phyloP scores from a whole-genome alignment of 495 filamentous ascomycete genomes.

The Talaromyces proteolyticus region DNA sequence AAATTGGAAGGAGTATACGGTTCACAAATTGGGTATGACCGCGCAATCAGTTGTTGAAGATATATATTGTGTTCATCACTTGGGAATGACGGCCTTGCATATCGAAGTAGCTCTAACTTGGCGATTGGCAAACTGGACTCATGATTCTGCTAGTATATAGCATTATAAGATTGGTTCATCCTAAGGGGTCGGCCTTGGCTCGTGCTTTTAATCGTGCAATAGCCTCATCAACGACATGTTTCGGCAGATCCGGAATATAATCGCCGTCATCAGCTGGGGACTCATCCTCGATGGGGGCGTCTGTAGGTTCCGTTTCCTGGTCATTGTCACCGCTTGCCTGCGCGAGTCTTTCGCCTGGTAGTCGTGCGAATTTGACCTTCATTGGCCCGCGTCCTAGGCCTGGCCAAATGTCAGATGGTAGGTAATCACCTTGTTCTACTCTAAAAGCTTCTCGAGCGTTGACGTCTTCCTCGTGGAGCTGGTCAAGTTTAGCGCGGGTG shows the following conservation, averaged over 20 bases:
- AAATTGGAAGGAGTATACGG: conserved; percentile 5
- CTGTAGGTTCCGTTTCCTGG: background rate
- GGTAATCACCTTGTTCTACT: conserved; percentile 73
- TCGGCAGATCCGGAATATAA: conserved; percentile 47
- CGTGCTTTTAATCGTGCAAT: conserved; percentile 30
- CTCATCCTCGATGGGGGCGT: background rate
- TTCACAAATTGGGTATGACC: background rate
- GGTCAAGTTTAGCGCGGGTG: conserved; percentile 67
- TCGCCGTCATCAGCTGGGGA: conserved; percentile 24
- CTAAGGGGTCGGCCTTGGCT: conserved; percentile 8
- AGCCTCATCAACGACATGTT: conserved; percentile 50
- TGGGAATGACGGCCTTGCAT: conserved; percentile 2
- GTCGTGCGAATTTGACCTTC: conserved; percentile 46
- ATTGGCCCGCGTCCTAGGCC: conserved; percentile 56
- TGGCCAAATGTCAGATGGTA: conserved; percentile 89
- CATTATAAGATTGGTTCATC: background rate
- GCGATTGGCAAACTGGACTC: background rate
- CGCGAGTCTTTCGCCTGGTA: conserved; percentile 29
- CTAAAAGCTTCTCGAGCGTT: conserved; percentile 73
- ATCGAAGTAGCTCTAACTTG: background rate
- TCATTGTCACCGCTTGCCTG: conserved; percentile 1
- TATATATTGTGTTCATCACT: conserved; percentile 5
- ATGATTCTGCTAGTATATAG: no score
- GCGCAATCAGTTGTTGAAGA: conserved; percentile 4
- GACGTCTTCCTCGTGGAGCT: conserved; percentile 67